Evolutionary conservation across 2,329 filamentous ascomycete genomes (phyloP), one percentile per base, ranked within the genome.

Genomic region (Cercospora sp.): DNA sequence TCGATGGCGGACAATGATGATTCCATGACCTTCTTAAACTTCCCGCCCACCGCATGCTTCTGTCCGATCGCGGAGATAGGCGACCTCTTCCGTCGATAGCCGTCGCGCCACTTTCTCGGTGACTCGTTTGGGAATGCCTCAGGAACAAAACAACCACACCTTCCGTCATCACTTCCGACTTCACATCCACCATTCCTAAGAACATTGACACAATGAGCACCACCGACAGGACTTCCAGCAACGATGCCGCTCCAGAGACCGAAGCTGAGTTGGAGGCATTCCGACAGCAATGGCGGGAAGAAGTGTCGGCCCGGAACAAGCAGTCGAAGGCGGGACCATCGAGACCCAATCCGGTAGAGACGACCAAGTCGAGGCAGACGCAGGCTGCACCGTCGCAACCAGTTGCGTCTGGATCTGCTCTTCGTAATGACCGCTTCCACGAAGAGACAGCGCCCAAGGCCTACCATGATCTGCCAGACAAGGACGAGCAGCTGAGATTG

Each of bases 221-320:
- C 2, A 2, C 39, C 30, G 55, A 72, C 60, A 48, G 63, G 48
- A 30, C 51, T 60, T 42, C 31, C 36, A 64, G 60, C 30, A 68
- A 53, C 23, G 53, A 66, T 28, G 51, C 71, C 3, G 68, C 67
- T 5, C 69, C 72, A 18, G 73, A 73, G 20, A 80, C 81, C 59
- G 82, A 83, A 73, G 81, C 89, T 61, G 93, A 96, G 79, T 87
- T 97, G 68, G 92, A 96, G 79, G 89, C 87, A 57, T 97, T 97
- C 81, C 90, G 94, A 72, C 87, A 88, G 76, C 86, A 93, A 84
- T 97, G 94, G 94, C 88, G 88, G 67, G 90, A 92, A 73, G 94
- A 97, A 78, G 91, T 96, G 6, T 81, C 83, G 16, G 83, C 83
- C 57, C 82, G 84, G 77, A 83, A 80, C 42, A 81, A 78, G 69